Conservation (phyloP, 352 stramenopile species). For the Globisporangium cederbergense region DNA sequence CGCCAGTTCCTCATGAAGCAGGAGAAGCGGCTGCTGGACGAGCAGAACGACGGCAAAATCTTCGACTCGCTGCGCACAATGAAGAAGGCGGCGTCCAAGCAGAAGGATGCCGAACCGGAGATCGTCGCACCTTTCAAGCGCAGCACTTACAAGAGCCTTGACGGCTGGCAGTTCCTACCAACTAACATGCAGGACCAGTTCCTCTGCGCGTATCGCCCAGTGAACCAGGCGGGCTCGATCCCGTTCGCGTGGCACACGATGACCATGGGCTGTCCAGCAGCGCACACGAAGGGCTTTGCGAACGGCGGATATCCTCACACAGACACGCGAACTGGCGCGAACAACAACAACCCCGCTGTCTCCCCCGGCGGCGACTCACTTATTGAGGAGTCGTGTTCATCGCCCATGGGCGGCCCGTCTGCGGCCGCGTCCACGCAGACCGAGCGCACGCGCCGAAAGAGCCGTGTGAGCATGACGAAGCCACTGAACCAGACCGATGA, state of each 20-base stretch:
- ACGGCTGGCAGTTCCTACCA: slow-evolving; percentile 73
- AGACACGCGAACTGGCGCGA: slow-evolving; percentile 3
- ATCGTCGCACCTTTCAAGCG: slow-evolving; percentile 71
- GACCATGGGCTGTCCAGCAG: slow-evolving; percentile 81
- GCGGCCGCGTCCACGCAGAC: slow-evolving; percentile 24
- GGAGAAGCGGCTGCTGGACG: slow-evolving; percentile 56
- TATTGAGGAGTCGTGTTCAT: slow-evolving; percentile 23
- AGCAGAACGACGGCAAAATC: slow-evolving; percentile 46
- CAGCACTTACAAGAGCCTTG: slow-evolving; percentile 80
- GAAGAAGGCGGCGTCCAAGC: slow-evolving; percentile 21
- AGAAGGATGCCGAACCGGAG: slow-evolving; percentile 24
- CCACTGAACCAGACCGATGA: slow-evolving; percentile 23
- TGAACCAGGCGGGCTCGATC: slow-evolving; percentile 9
- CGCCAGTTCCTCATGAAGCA: slow-evolving; percentile 76
- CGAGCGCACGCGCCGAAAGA: slow-evolving; percentile 19
- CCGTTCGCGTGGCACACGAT: slow-evolving; percentile 82
- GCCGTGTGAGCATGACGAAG: slow-evolving; percentile 17
- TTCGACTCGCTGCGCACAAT: slow-evolving; percentile 22
- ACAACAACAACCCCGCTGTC: slow-evolving; percentile 17
- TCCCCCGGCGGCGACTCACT: slow-evolving; percentile 32
- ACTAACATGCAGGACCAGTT: slow-evolving; percentile 89
- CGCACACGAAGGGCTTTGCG: slow-evolving; percentile 78
- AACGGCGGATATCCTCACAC: slow-evolving; percentile 53
- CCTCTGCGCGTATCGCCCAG: slow-evolving; percentile 49
- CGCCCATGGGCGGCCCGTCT: slow-evolving; percentile 25